Conservation (phyloP, 83 land plant species). For the Diphasiastrum complanatum region DNA sequence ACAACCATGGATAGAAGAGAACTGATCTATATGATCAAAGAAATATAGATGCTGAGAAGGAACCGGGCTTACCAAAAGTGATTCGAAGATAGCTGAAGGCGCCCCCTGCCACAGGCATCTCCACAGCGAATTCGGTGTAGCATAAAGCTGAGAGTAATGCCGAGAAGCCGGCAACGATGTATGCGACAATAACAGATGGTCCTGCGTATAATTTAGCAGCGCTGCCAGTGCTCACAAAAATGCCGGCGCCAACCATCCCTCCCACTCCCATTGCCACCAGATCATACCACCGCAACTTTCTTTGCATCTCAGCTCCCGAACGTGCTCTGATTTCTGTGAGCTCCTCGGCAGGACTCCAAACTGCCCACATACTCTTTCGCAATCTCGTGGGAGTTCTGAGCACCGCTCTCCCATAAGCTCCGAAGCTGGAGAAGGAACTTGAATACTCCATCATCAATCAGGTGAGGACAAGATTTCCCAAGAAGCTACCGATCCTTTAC, state of each 20-base stretch:
- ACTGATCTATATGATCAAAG: not conserved
- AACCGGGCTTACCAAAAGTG: conserved; percentile 53
- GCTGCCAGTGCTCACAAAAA: conserved; percentile 71
- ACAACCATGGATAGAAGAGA: not conserved
- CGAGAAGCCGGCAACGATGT: conserved; percentile 74
- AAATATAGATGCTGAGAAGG: conserved; percentile 1
- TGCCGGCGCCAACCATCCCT: conserved; percentile 91
- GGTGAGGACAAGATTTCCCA: too few relatives aligned
- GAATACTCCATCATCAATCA: too few relatives aligned
- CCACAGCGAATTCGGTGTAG: conserved; percentile 95
- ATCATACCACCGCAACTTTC: conserved; percentile 66
- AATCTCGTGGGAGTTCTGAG: conserved; percentile 45
- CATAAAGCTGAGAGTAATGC: conserved; percentile 87
- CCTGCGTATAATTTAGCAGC: conserved; percentile 57
- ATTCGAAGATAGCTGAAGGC: conserved; percentile 84
- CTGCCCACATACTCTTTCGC: conserved; percentile 40
- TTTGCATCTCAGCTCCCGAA: conserved; percentile 64
- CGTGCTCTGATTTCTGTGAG: conserved; percentile 42
- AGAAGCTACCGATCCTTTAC: too few relatives aligned
- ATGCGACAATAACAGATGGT: conserved; percentile 69
- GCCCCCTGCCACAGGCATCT: conserved; percentile 88
- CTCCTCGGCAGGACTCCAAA: conserved; percentile 53
- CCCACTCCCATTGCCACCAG: conserved; percentile 72
- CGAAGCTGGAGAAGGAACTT: conserved; percentile 23
- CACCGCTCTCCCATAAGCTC: conserved; percentile 32